These are phyloP conservation scores for Helenozyma rhizophorensis DNA, from an alignment of 805 yeast genomes.

Conservation along the genomic window DNA sequence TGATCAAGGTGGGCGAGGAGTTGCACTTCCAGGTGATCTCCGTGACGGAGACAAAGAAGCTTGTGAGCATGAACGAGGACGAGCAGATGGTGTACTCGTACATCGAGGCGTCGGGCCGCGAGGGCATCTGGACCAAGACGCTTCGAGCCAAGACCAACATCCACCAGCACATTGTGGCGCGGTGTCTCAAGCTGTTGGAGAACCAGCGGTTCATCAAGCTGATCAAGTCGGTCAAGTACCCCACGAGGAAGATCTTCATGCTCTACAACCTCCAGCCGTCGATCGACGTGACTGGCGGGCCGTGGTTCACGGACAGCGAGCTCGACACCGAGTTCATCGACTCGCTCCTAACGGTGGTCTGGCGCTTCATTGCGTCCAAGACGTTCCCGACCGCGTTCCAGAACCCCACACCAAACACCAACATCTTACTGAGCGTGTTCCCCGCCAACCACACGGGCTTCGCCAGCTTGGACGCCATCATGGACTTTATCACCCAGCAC, in stretches of 20 bases:
- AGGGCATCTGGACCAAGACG: constrained; percentile 95
- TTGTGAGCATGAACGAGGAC: constrained; percentile 74
- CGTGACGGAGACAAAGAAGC: constrained; percentile 68
- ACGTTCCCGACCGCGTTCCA: constrained; percentile 74
- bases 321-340: constrained; percentile 91
- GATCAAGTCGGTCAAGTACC: constrained; percentile 86
- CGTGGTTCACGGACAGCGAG: constrained; percentile 97
- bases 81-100: constrained; percentile 89
- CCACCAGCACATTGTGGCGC: constrained; percentile 84
- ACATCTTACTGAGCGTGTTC: constrained; percentile 44
- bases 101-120: constrained; percentile 89
- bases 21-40: constrained; percentile 74
- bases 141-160: constrained; percentile 82
- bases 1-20: constrained; percentile 63
- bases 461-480: constrained; percentile 70
- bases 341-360: constrained; percentile 73
- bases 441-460: constrained; percentile 57
- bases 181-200: constrained; percentile 79
- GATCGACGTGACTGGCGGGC: constrained; percentile 96
- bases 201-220: constrained; percentile 78
- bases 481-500: constrained; percentile 64
- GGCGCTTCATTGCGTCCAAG: constrained; percentile 77
- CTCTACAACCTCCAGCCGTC: constrained; percentile 89
- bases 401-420: constrained; percentile 29
- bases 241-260: constrained; percentile 96